phyloP scores from a whole-genome alignment of 441 rosid genomes.

The Breynia disticha region DNA sequence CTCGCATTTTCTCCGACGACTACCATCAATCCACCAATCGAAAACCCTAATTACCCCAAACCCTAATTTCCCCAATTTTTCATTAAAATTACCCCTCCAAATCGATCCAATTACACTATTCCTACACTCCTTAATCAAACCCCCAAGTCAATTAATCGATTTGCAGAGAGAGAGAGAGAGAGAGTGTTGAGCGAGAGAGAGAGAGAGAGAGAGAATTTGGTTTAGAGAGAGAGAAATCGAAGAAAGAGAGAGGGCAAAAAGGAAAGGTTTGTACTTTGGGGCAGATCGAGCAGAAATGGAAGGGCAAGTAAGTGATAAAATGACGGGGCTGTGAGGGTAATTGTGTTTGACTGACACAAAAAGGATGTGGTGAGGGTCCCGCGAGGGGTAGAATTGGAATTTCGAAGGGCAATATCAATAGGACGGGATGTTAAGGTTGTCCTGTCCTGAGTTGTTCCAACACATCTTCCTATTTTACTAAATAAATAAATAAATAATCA shows the following conservation, averaged over 20 bases:
- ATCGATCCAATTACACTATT: not conserved
- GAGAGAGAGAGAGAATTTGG: not conserved
- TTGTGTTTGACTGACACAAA: not conserved
- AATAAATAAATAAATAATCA: too few species aligned
- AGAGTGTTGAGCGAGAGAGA: too few species aligned
- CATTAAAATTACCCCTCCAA: not conserved
- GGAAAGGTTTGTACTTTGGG: not conserved
- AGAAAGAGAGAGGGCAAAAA: not conserved
- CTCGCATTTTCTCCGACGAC: constrained; percentile 51
- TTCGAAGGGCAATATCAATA: too few species aligned
- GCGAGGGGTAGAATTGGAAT: too few species aligned
- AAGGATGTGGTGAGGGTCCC: too few species aligned
- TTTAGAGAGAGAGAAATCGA: not conserved
- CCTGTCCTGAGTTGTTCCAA: too few species aligned
- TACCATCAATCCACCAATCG: constrained; percentile 33
- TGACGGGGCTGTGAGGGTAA: too few species aligned
- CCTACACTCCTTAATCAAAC: not conserved
- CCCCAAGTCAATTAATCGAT: not conserved
- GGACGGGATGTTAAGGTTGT: too few species aligned
- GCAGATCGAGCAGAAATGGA: not conserved
- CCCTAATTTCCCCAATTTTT: not conserved
- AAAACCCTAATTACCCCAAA: not conserved
- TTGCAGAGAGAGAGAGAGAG: constrained; percentile 1
- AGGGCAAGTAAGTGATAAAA: too few species aligned
- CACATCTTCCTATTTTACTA: too few species aligned